Base-by-base conservation (phyloP, 495 filamentous ascomycete species). In the Penicillium arizonense region DNA sequence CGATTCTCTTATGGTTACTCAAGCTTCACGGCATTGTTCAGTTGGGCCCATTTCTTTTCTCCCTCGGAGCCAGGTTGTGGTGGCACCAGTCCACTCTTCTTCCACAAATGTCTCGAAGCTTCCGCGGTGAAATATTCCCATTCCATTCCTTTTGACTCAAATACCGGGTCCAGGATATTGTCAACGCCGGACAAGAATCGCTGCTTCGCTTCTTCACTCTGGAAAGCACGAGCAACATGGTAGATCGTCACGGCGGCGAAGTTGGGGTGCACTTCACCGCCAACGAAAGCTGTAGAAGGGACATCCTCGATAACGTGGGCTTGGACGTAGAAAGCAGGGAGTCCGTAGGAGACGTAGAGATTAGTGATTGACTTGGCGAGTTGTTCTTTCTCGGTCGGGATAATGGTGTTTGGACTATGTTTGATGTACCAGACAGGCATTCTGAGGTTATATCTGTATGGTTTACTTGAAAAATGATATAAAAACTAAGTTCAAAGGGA, bases 311-410 rank as follows among this genome's bases (percentile, higher is more conserved):
- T 34, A 37, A 47, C 60, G 13, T 44, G 26, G 26, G n/a, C 26
- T 18, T 52, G 56, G 37, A 63, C 56, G n/a, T 63, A 63, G 44
- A 65, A 65, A 5, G 49, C 57, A 32, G 70, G 62, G 7, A 72
- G 50, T 14, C 67, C 65, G 39, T 45, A 11, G 4, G 18, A 41
- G n/a, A 39, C 38, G 30, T 62, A 59, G 21, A 57, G 6, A 2
- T 46, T 36, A 5, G 59, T 63, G 40, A 60, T 52, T 21, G 40
- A 37, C 39, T 60, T 36, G 38, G 52, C 56, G 6, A 63, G 21
- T 32, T 37, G 56, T 44, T 44, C 28, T 44, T 65, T 63, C 5
- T 63, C 56, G 13, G 35, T 32, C 13, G 24, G 21, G n/a, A 28
- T 32, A 12, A 44, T 44, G 10, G 26, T 44, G 14, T 33, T 32